phyloP scores from a whole-genome alignment of 208 protist species.

The Entamoeba moshkovskii region DNA sequence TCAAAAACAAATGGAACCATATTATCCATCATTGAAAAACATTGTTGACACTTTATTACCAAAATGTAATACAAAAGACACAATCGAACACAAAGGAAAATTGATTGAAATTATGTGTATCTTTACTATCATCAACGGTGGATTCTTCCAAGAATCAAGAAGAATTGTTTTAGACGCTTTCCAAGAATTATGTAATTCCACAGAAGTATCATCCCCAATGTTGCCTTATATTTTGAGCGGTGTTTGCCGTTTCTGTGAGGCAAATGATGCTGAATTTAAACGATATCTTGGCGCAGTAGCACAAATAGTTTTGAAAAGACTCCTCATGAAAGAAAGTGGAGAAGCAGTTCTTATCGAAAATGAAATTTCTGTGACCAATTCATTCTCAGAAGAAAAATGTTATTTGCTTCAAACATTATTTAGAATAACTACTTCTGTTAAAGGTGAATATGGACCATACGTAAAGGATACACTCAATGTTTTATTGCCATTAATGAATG shows the following conservation, averaged over 20 bases:
- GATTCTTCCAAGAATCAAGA: neutral
- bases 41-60: neutral
- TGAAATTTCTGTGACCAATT: neutral
- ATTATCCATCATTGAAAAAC: neutral
- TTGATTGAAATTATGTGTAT: neutral
- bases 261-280: neutral
- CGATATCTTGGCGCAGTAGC: neutral
- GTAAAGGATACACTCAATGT: neutral
- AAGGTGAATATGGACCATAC: neutral
- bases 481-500: neutral
- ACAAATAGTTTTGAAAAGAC: neutral
- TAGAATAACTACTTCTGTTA: neutral
- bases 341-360: neutral
- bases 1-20: neutral
- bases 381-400: neutral
- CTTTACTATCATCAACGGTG: neutral
- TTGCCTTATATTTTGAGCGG: neutral
- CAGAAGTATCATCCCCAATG: neutral
- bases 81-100: neutral
- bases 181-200: neutral
- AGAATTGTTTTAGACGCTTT: neutral
- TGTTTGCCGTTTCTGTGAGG: neutral
- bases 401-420: neutral
- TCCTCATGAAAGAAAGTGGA: neutral
- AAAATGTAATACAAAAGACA: neutral